Evolutionary conservation across 768 basidiomycete genomes (phyloP), one percentile per base, ranked within the genome.

Genomic region (Amanita rubescens): DNA sequence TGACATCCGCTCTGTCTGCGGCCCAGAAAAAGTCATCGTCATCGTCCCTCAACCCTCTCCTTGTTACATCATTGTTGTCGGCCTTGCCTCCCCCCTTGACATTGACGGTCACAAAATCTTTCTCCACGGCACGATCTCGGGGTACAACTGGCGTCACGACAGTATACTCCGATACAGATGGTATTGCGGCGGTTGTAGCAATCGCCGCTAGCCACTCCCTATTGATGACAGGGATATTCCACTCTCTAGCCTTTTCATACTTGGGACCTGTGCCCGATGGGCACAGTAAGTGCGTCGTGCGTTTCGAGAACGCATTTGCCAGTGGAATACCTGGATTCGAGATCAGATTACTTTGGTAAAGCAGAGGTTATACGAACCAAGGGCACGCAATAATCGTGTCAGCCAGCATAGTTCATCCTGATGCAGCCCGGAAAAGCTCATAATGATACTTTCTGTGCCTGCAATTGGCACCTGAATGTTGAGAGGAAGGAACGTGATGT

Each of bases 201-300:
- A 90, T 79, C 0, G 71, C 69, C 11, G 73, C 72, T 15, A 96
- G 63, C 91, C 92, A 96, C 8, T 69, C 71, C 65, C 86, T 71
- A 34, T 76, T 73, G 19, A 94, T 74, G n/a, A 89, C 80, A 0
- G 85, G 82, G 7, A 87, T 78, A 12, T 75, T 75, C 93, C 94
- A 95, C 63, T 90, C 81, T 35, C 65, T 62, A 2, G 93, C 91
- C 64, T 85, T 90, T 14, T 84, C 79, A 48, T 79, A 90, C 63
- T 96, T 95, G 20, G 75, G 71, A 14, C 94, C 91, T 0, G 64
- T 69, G 0, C 76, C 79, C 5, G 81, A 74, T 0, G 87, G 86
- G 63, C 91, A 93, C 7, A 96, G 70, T 1, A 96, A 74, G 59
- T 95, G 89, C 0, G 93, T 94, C 2, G 84, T 79, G 10, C 74